Percentiles rank a stretch among this genome's conserved stretches.
Conservation (phyloP, 306 rosid genomes). For the Gillenia trifoliata region DNA sequence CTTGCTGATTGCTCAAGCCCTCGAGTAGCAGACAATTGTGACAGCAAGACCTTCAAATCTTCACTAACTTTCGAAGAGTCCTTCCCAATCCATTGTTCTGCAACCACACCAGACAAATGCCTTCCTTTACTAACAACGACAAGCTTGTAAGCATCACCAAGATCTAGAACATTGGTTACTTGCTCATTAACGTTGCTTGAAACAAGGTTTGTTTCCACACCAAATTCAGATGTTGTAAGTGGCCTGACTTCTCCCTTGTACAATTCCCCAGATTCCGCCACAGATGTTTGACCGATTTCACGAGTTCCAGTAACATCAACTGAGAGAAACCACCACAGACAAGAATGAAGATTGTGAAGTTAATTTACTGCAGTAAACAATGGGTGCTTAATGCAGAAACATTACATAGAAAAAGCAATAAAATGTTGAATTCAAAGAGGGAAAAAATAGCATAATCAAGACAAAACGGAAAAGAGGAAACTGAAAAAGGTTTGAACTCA, state of each 20-base stretch:
- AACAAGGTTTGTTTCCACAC: conserved; percentile 34
- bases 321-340: conserved; percentile 11
- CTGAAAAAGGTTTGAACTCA: conserved; percentile 38
- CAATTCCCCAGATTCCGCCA: conserved; percentile 32
- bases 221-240: conserved; percentile 43
- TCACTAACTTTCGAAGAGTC: conserved; percentile 73
- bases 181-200: conserved; percentile 50
- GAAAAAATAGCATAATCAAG: neutral
- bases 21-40: conserved; percentile 68
- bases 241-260: conserved; percentile 29
- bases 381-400: neutral
- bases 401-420: neutral
- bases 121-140: conserved; percentile 57
- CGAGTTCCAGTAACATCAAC: conserved; percentile 29
- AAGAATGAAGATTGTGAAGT: conserved; percentile 15
- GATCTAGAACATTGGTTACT: conserved; percentile 52
- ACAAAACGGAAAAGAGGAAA: conserved; percentile 6
- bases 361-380: neutral
- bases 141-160: conserved; percentile 91
- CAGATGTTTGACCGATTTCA: conserved; percentile 30
- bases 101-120: conserved; percentile 58
- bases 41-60: conserved; percentile 61
- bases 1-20: conserved; percentile 48
- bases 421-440: neutral
- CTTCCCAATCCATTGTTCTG: conserved; percentile 74